Base-by-base conservation (phyloP, 2,329 filamentous ascomycete genomes). In the Raffaelea ambrosiae region DNA sequence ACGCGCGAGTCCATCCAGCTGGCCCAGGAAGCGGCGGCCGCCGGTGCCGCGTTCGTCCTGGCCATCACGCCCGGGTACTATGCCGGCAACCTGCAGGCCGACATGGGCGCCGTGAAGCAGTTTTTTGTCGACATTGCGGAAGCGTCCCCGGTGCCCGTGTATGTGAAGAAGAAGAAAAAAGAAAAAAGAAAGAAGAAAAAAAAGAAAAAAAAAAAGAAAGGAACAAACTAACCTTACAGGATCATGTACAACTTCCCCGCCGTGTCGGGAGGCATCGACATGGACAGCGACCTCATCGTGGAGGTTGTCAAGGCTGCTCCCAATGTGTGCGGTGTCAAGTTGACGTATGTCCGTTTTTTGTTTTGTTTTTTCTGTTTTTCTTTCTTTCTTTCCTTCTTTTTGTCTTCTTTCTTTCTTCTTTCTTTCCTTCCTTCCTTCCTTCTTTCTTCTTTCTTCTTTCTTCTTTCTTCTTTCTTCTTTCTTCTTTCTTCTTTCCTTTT, bases 1-100 rank as follows among this genome's bases (percentile, higher is more conserved):
- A 66, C 63, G 1, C 57, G 59, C 33, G 63, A 66, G 55, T 48
- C 63, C 4, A 57, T 66, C 10, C 54, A 56, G n/a, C 56, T 66
- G 0, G 64, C 64, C 2, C 55, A 62, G 13, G 66, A 69, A 31
- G 66, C 68, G 0, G 57, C 59, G 4, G 55, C 56, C 2, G 65
- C 66, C 0, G 68, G 68, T 0, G 67, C 68, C 0, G 60, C 60
- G 18, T 69, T 61, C 52, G 66, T 60, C 0, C 54, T 69, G 19
- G 52, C 68, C 13, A 56, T 69, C 4, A 61, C 66, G 1, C 67
- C 67, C 0, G 64, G 59, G n/a, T 70, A 66, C 48, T 70, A 65
- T 63, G 58, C 62, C 3, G 65, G 64, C 46, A 61, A 62, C 2
- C 49, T 69, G 4, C 60, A 66, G 16, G 40, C 40, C 43, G 38